A percentile compares a stretch with the other conserved stretches of the same genome.
Evolutionary conservation across 2,329 filamentous ascomycete species (phyloP).

Genomic region (Bertia moriformis): DNA sequence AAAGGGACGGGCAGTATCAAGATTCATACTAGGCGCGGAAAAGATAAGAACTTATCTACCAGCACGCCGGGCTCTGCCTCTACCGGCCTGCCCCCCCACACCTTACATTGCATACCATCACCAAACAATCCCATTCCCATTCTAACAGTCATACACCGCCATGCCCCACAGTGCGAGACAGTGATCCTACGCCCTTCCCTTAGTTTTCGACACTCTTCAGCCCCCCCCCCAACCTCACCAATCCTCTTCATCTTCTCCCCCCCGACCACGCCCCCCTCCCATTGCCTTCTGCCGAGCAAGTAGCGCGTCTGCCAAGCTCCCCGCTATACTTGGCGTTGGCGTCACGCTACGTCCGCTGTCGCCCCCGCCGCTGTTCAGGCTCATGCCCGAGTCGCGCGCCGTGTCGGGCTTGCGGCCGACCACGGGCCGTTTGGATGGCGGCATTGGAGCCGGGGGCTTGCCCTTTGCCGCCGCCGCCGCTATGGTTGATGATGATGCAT

Average conservation of each 20-base stretch:
- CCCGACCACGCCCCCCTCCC: too few relatives aligned
- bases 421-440: constrained; percentile 66
- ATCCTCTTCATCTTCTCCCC: constrained; percentile 55
- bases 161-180: too few relatives aligned
- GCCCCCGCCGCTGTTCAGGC: constrained; percentile 21
- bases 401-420: constrained; percentile 57
- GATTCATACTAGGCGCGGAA: too few relatives aligned
- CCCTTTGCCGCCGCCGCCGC: constrained; percentile 28
- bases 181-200: too few relatives aligned
- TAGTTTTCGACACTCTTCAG: background rate
- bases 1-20: too few relatives aligned
- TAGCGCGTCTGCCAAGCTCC: constrained; percentile 64
- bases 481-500: too few relatives aligned
- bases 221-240: constrained; percentile 35
- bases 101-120: too few relatives aligned
- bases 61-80: too few relatives aligned
- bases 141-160: too few relatives aligned
- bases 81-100: too few relatives aligned
- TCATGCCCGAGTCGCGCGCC: constrained; percentile 60
- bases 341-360: constrained; percentile 61
- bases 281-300: constrained; percentile 63
- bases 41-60: too few relatives aligned
- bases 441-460: constrained; percentile 62
- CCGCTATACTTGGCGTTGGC: constrained; percentile 56
- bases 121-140: too few relatives aligned